These are phyloP conservation scores for Clonostachys rhizophaga DNA, from an alignment of 2,329 filamentous ascomycete genomes.

Conservation along the genomic window DNA sequence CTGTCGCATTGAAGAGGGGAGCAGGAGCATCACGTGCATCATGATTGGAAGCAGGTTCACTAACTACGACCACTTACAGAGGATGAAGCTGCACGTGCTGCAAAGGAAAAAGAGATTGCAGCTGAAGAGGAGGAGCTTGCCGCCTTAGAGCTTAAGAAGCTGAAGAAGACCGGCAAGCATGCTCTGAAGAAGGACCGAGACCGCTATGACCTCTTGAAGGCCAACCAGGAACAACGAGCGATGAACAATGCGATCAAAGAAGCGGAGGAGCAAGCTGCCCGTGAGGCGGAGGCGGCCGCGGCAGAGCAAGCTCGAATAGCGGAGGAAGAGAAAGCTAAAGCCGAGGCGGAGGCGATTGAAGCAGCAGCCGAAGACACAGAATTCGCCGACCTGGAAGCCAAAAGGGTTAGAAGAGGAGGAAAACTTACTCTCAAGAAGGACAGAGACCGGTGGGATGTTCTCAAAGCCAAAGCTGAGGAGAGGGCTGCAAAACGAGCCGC, in stretches of 20 bases:
- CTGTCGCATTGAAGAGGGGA: not conserved
- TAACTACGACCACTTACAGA: not conserved
- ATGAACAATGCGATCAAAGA: constrained; percentile 10
- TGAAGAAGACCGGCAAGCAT: constrained; percentile 12
- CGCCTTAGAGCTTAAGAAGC: constrained; percentile 19
- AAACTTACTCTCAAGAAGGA: constrained; percentile 18
- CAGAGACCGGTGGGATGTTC: not conserved
- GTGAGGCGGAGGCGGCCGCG: constrained; percentile 24
- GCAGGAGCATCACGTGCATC: too few species aligned
- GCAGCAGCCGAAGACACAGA: constrained; percentile 18
- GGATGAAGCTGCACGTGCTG: constrained; percentile 42
- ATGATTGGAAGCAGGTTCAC: too few species aligned
- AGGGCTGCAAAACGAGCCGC: not conserved
- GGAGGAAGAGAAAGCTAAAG: constrained; percentile 8
- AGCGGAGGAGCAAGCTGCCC: constrained; percentile 11
- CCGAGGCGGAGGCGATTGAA: constrained; percentile 4
- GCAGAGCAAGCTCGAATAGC: constrained; percentile 4
- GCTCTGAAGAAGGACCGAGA: constrained; percentile 13
- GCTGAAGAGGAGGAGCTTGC: constrained; percentile 12
- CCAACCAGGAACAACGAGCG: constrained; percentile 8
- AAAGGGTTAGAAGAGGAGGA: constrained; percentile 26
- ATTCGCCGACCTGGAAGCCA: constrained; percentile 9
- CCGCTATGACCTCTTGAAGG: constrained; percentile 15
- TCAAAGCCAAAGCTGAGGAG: not conserved
- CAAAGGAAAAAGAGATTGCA: constrained; percentile 19